Conservation (phyloP, 2,329 filamentous ascomycete genomes). For the Bertia moriformis region DNA sequence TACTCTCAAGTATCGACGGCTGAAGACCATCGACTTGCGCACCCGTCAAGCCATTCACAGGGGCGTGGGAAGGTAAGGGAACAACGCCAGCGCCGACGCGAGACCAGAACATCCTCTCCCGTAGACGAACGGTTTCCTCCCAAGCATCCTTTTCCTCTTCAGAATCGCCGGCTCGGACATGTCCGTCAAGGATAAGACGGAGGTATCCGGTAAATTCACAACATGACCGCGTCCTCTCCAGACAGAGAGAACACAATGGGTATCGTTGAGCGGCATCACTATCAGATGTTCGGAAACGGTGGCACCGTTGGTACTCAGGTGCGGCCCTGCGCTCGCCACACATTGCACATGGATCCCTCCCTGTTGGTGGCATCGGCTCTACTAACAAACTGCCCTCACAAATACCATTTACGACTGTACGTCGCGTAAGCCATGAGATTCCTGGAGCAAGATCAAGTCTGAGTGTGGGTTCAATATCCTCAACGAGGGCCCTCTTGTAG, state of each 20-base stretch:
- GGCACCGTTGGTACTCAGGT: conserved; percentile 58
- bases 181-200: conserved; percentile 79
- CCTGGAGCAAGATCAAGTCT: conserved; percentile 79
- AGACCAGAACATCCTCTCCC: conserved; percentile 96
- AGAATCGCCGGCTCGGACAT: conserved; percentile 71
- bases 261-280: conserved; percentile 76
- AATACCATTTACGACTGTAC: conserved; percentile 70
- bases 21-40: background rate
- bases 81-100: conserved; percentile 83
- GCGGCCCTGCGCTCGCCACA: conserved; percentile 74
- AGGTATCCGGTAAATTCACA: conserved; percentile 90
- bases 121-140: conserved; percentile 81
- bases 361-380: conserved; percentile 61
- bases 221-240: conserved; percentile 68
- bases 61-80: conserved; percentile 29
- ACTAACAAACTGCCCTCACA: conserved; percentile 77
- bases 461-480: conserved; percentile 89
- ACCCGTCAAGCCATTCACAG: background rate
- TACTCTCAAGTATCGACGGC: background rate
- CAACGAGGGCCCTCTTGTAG: conserved; percentile 74
- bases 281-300: conserved; percentile 81
- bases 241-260: conserved; percentile 77
- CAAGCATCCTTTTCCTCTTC: conserved; percentile 79
- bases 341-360: conserved; percentile 59
- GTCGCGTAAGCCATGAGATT: conserved; percentile 81